Evolutionary conservation across 1,139 yeast species (phyloP).

Genomic region (Suhomyces panamericanus): DNA sequence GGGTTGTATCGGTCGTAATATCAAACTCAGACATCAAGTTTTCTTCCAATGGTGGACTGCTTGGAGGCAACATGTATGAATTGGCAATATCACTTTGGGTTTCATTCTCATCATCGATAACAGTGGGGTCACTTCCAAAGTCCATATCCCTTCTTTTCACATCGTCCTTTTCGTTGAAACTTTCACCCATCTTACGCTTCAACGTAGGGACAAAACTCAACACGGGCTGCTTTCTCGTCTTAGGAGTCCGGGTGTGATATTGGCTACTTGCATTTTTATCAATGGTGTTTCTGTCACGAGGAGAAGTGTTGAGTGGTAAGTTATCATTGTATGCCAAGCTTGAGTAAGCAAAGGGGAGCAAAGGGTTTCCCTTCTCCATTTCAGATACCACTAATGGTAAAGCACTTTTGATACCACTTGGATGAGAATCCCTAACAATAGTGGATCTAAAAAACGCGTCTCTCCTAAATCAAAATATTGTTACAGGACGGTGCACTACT

Average conservation of each 20-base stretch:
- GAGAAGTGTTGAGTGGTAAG: constrained; percentile 34
- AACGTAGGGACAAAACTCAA: constrained; percentile 34
- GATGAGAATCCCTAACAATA: background rate
- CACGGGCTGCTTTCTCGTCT: constrained; percentile 19
- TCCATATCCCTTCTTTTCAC: constrained; percentile 37
- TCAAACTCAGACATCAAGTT: constrained; percentile 33
- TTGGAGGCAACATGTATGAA: constrained; percentile 25
- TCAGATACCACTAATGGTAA: background rate
- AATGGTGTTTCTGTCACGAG: constrained; percentile 33
- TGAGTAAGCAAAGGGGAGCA: constrained; percentile 48
- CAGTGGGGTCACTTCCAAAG: constrained; percentile 17
- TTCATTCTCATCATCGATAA: constrained; percentile 21
- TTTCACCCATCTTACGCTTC: constrained; percentile 48
- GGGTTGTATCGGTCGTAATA: constrained; percentile 22
- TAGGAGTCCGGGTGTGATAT: constrained; percentile 32
- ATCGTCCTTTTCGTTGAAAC: constrained; percentile 49
- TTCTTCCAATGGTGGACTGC: constrained; percentile 33
- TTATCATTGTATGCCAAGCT: constrained; percentile 29
- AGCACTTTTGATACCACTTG: background rate
- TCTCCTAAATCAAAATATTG: background rate
- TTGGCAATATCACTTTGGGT: constrained; percentile 3
- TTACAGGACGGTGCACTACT: background rate
- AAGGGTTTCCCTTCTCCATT: constrained; percentile 42
- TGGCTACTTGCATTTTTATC: constrained; percentile 43
- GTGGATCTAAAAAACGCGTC: background rate